Percentiles rank a stretch among this genome's conserved stretches.
Conservation (phyloP, 192 early-diverging fungal species). For the Phycomyces nitens region DNA sequence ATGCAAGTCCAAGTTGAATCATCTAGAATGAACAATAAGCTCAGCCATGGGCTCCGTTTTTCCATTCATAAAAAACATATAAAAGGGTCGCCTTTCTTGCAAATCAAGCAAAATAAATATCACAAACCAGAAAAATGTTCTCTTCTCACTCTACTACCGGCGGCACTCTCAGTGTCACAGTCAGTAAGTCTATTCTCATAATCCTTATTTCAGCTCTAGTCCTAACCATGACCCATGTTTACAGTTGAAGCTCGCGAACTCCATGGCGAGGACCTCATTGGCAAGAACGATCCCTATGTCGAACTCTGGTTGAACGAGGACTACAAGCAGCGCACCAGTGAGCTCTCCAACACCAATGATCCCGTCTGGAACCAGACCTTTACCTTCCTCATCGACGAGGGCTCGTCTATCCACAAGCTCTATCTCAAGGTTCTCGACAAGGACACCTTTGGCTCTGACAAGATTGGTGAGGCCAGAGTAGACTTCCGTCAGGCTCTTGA, state of each 20-base stretch:
- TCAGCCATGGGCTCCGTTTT: no score
- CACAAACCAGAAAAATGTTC: no score
- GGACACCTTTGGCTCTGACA: constrained; percentile 32
- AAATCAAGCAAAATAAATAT: no score
- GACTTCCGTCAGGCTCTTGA: constrained; percentile 21
- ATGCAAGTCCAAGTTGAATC: no score
- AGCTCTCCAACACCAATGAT: constrained; percentile 9
- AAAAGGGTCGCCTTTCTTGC: no score
- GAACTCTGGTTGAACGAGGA: constrained; percentile 25
- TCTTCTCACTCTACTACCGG: constrained; percentile 11
- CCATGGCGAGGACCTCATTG: constrained; percentile 29
- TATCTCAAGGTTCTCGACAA: constrained; percentile 36
- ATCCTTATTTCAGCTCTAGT: no score
- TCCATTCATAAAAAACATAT: no score
- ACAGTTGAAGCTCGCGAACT: constrained; percentile 32
- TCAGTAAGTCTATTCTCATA: constrained; percentile 12
- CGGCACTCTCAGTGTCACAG: constrained; percentile 17
- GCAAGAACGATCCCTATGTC: constrained; percentile 27
- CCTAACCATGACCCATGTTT: no score
- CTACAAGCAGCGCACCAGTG: constrained; percentile 20
- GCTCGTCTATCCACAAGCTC: constrained; percentile 25
- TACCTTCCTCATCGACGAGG: constrained; percentile 15
- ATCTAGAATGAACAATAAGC: no score
- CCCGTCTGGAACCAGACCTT: constrained; percentile 31
- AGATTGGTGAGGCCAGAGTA: constrained; percentile 34